phyloP scores from a whole-genome alignment of 2,329 filamentous ascomycete genomes.

The Magnaporthiopsis incrustans region DNA sequence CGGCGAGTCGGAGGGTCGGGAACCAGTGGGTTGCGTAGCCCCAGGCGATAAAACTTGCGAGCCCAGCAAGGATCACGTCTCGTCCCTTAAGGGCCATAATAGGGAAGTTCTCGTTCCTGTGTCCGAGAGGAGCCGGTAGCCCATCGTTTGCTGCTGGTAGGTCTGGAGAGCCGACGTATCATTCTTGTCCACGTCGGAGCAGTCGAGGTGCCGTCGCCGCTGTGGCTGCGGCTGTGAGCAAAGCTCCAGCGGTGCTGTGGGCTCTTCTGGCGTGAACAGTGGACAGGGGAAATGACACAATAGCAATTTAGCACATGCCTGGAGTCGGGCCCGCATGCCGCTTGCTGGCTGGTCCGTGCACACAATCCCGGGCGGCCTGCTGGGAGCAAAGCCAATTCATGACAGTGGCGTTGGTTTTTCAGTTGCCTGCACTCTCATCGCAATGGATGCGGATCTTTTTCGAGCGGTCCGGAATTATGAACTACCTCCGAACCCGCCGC shows the following conservation, averaged over 20 bases:
- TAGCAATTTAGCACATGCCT: background rate
- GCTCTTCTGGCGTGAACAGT: background rate
- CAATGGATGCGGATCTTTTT: no score
- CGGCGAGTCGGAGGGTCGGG: conserved; percentile 73
- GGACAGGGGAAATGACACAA: background rate
- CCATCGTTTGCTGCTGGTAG: conserved; percentile 4
- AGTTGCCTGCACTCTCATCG: no score
- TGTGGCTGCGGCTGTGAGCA: background rate
- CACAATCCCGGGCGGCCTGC: background rate
- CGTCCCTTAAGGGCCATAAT: conserved; percentile 65
- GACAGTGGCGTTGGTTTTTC: no score
- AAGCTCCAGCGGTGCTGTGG: background rate
- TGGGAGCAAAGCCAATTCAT: no score
- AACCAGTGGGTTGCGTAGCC: conserved; percentile 76
- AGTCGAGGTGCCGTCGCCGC: background rate
- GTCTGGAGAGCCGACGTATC: background rate
- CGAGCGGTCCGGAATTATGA: no score
- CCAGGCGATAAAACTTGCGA: conserved; percentile 78
- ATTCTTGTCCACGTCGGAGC: background rate
- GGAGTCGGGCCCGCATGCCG: background rate
- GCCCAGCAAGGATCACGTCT: conserved; percentile 60
- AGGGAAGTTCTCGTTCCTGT: conserved; percentile 10
- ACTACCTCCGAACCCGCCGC: no score
- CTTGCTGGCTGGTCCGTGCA: background rate
- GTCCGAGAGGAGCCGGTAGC: background rate